Percentiles rank a stretch among this genome's conserved stretches.
These are phyloP conservation scores for Kwoniella sp. DNA, from an alignment of 768 basidiomycete genomes.

Conservation along the genomic window DNA sequence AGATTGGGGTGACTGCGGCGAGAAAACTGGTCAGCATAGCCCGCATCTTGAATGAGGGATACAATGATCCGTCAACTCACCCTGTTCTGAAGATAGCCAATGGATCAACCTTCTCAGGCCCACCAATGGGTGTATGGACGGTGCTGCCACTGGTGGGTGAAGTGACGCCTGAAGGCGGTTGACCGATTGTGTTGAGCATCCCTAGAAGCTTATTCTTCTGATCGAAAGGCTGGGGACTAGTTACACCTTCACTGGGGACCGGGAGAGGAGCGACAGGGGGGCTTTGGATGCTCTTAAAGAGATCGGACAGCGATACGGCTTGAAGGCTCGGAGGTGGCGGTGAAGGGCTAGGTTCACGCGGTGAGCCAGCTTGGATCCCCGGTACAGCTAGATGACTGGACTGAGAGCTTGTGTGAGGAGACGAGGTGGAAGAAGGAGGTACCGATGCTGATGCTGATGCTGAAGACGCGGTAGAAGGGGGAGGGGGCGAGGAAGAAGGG, in stretches of 20 bases:
- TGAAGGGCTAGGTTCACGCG: constrained; percentile 27
- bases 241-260: background rate
- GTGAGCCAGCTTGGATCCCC: constrained; percentile 11
- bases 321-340: constrained; percentile 36
- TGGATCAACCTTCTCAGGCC: constrained; percentile 13
- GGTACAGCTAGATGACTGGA: constrained; percentile 3
- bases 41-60: background rate
- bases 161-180: constrained; percentile 2
- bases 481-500: constrained; percentile 5
- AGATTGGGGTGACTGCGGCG: background rate
- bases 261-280: constrained; percentile 14
- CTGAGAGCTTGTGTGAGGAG: background rate
- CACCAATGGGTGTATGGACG: constrained; percentile 1
- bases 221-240: constrained; percentile 10
- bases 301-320: constrained; percentile 32
- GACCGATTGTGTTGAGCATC: constrained; percentile 33
- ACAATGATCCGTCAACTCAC: constrained; percentile 1
- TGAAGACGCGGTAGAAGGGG: constrained; percentile 13
- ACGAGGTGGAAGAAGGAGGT: background rate
- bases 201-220: constrained; percentile 32
- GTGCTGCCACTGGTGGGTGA: constrained; percentile 15
- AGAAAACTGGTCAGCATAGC: background rate
- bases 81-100: constrained; percentile 15
- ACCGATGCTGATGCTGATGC: background rate
- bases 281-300: constrained; percentile 36